A percentile compares a stretch with the other conserved stretches of the same genome.
Conservation (phyloP, 2,329 filamentous ascomycete genomes). For the Sarocladium strictum region DNA sequence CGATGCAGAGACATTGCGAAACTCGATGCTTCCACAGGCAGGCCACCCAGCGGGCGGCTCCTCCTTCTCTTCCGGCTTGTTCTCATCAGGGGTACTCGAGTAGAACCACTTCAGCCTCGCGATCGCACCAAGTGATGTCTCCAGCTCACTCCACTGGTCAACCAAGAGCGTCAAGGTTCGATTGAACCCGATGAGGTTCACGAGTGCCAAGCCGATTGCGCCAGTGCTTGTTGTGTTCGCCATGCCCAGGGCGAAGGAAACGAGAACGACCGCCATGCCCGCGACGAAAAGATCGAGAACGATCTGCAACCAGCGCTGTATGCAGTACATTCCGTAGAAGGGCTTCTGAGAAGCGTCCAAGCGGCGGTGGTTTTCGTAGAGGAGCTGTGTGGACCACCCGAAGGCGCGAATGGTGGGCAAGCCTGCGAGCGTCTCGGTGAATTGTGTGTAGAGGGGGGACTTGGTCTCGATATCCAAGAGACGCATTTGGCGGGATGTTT, state of each 20-base stretch:
- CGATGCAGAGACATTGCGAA: constrained; percentile 20
- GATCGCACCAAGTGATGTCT: constrained; percentile 23
- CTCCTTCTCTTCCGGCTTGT: constrained; percentile 11
- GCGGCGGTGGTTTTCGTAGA: constrained; percentile 26
- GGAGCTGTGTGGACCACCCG: constrained; percentile 34
- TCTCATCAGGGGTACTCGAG: constrained; percentile 16
- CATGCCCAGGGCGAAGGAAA: constrained; percentile 37
- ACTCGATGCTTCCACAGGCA: constrained; percentile 17
- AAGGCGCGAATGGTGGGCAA: constrained; percentile 44
- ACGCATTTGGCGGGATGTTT: constrained; percentile 45
- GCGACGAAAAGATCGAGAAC: constrained; percentile 43
- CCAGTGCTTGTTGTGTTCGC: constrained; percentile 19
- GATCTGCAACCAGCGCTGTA: constrained; percentile 43
- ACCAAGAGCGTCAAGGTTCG: constrained; percentile 19
- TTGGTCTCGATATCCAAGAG: constrained; percentile 46
- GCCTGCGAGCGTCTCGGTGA: constrained; percentile 41
- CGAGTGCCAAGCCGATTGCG: constrained; percentile 21
- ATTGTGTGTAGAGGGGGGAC: constrained; percentile 45
- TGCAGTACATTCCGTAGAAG: constrained; percentile 41
- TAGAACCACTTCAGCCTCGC: constrained; percentile 20
- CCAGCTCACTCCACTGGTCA: constrained; percentile 24
- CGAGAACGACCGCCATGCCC: constrained; percentile 37
- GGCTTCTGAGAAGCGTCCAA: constrained; percentile 41
- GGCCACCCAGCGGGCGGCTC: constrained; percentile 21
- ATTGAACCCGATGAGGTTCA: constrained; percentile 23